Conservation (phyloP, 2,329 filamentous ascomycete genomes). For the Ustulina deusta region DNA sequence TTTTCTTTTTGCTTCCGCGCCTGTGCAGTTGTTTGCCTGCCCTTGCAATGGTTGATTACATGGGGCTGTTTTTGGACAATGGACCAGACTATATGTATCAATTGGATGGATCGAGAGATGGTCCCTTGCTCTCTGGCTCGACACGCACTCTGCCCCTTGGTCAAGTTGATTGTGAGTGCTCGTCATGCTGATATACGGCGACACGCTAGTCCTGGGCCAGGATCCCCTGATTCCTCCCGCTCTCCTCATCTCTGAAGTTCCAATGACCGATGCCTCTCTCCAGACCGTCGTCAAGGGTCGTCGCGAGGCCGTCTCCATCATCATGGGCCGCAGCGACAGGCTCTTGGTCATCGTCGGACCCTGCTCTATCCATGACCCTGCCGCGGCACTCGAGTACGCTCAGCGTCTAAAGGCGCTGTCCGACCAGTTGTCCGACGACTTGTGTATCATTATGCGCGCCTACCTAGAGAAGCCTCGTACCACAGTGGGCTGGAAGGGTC, state of each 20-base stretch:
- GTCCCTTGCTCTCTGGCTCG: not conserved
- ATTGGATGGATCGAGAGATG: not conserved
- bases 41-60: not conserved
- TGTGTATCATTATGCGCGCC: constrained; percentile 95
- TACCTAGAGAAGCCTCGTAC: constrained; percentile 99
- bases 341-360: constrained; percentile 95
- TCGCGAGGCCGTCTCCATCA: constrained; percentile 76
- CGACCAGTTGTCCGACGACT: constrained; percentile 82
- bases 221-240: constrained; percentile 92
- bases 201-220: constrained; percentile 82
- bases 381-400: constrained; percentile 88
- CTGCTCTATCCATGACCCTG: constrained; percentile 97
- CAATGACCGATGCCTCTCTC: constrained; percentile 72
- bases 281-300: constrained; percentile 79
- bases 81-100: not conserved
- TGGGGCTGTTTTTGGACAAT: not conserved
- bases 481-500: constrained; percentile 98
- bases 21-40: not conserved
- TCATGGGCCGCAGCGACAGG: constrained; percentile 83
- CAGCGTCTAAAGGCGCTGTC: constrained; percentile 80
- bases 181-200: constrained; percentile 49
- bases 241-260: constrained; percentile 87
- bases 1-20: not conserved
- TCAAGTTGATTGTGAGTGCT: not conserved
- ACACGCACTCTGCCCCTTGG: not conserved